These are phyloP conservation scores for Stemphylium vesicarium DNA, from an alignment of 2,329 filamentous ascomycete genomes.

Conservation along the genomic window DNA sequence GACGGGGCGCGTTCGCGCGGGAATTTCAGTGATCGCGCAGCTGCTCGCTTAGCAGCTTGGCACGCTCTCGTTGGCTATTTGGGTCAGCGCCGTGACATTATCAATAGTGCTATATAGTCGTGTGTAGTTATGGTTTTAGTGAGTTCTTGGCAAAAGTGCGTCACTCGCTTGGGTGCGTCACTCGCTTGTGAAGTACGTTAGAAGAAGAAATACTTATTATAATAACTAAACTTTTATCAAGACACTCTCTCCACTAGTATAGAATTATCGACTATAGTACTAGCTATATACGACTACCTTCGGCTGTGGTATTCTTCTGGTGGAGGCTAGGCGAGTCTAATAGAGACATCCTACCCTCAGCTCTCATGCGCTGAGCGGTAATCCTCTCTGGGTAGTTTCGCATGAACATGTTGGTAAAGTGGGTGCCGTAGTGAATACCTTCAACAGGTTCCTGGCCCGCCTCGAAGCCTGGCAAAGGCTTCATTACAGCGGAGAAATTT, in stretches of 20 bases:
- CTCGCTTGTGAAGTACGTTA: too few species aligned
- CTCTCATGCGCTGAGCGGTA: constrained; percentile 6
- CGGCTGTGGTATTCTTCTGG: background rate
- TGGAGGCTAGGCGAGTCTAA: constrained; percentile 6
- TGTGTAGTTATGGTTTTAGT: too few species aligned
- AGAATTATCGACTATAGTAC: background rate
- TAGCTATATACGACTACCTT: background rate
- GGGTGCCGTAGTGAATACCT: constrained; percentile 13
- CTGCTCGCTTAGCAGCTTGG: too few species aligned
- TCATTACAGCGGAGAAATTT: constrained; percentile 15
- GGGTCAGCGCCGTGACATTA: too few species aligned
- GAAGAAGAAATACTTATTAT: too few species aligned
- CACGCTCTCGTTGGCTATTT: too few species aligned
- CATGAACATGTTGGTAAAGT: constrained; percentile 19
- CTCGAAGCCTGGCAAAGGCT: constrained; percentile 9
- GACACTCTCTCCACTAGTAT: too few species aligned
- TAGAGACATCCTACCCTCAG: constrained; percentile 8
- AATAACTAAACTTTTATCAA: background rate
- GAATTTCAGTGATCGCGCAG: too few species aligned
- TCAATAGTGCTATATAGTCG: too few species aligned
- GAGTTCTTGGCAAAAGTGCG: too few species aligned
- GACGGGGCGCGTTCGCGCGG: too few species aligned
- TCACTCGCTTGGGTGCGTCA: too few species aligned
- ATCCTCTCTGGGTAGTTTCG: constrained; percentile 14
- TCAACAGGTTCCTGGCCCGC: constrained; percentile 4